Conservation (phyloP, 2,329 filamentous ascomycete genomes). For the Cercospora sp. region DNA sequence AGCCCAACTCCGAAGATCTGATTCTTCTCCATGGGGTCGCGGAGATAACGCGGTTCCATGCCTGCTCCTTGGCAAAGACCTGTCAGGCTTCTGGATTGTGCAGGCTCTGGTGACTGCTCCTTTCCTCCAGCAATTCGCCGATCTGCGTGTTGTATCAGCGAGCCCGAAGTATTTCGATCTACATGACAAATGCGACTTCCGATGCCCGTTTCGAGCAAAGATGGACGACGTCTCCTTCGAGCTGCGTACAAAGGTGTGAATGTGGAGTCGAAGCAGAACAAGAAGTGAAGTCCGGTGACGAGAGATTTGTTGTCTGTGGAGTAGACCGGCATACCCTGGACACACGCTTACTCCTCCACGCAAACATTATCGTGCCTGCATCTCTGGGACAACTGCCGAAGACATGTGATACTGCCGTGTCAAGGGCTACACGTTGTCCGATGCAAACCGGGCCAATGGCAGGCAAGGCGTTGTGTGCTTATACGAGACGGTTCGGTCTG, state of each 20-base stretch:
- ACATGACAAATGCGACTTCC: not conserved
- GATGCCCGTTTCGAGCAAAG: not conserved
- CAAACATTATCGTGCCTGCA: not conserved
- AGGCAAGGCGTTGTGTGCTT: not conserved
- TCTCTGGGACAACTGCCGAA: not conserved
- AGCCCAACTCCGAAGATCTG: conserved; percentile 11
- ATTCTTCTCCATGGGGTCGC: not conserved
- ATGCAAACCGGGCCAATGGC: not conserved
- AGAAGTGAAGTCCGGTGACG: not conserved
- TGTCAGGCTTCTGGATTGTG: not conserved
- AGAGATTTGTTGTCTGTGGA: not conserved
- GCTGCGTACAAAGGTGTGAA: not conserved
- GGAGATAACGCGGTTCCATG: not conserved
- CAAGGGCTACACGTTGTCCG: not conserved
- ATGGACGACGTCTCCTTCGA: not conserved
- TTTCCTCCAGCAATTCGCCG: not conserved
- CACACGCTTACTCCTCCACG: not conserved
- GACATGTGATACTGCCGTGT: not conserved
- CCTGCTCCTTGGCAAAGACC: not conserved
- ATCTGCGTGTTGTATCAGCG: not conserved
- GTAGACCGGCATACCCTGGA: not conserved
- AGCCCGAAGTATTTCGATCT: not conserved
- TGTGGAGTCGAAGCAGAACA: not conserved
- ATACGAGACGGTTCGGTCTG: not conserved
- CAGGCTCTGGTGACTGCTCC: not conserved